Base-by-base conservation (phyloP, 2,329 filamentous ascomycete genomes). In the Beauveria brongniartii region DNA sequence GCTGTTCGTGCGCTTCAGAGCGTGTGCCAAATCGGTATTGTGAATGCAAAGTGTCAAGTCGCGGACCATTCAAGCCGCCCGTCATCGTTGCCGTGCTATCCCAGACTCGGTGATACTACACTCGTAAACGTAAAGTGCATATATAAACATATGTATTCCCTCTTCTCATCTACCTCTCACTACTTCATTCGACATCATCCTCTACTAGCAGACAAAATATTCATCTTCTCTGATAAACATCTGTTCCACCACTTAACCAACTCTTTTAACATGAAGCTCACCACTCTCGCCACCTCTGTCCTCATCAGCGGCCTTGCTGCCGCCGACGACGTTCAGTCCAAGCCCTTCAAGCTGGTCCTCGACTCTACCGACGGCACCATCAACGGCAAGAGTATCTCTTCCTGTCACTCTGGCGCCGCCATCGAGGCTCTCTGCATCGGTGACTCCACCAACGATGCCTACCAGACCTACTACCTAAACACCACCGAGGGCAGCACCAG, bases 291-390 rank as follows among this genome's bases (percentile, higher is more conserved):
- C 41, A 28, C 47, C 48, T 46, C 54, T 16, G 40, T 41, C 47
- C 46, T 61, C 20, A 28, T 61, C 53, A 56, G 46, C 48, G 47
- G 59, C 40, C 46, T 56, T 48, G 59, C 59, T 54, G 52, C 54
- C 20, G 53, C 59, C 28, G 46, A 61, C 22, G 54, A 61, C 40
- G 24, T 61, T 40, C 59, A 57, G 47, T 61, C 59, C 47, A 61
- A 53, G 54, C 59, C 59, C 22, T 61, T 61, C 59, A 61, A 61
- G 46, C 59, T 61, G 20, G 54, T 61, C 28, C 47, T 61, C 20
- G 53, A 56, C 37, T 52, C 53, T 12, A 37, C 41, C 5, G 43
- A 60, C 41, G 51, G 51, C 10, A 37, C 12, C 5, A n/a, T 53
- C 20, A 46, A 61, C 37, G 59, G 53, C 37, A 43, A 56, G 20